Conservation (phyloP, 192 early-diverging fungal species). For the Chytriomyces sp. region DNA sequence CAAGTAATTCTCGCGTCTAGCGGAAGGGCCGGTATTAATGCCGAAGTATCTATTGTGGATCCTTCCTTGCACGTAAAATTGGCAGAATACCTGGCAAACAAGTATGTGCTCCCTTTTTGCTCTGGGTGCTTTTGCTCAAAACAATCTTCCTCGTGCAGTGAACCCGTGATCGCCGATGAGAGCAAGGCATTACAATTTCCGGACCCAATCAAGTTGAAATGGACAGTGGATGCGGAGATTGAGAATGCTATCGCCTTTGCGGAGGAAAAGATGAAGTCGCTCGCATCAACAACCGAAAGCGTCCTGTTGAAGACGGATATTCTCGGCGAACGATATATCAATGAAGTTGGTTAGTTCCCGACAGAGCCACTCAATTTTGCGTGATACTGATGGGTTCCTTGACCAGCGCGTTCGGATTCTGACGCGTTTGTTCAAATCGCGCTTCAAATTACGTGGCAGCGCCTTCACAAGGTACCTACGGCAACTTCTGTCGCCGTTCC, state of each 20-base stretch:
- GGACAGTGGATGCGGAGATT: conserved; percentile 64
- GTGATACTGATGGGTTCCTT: neutral
- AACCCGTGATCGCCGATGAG: neutral
- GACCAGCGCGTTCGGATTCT: conserved; percentile 56
- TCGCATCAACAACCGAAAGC: conserved; percentile 67
- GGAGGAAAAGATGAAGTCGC: conserved; percentile 36
- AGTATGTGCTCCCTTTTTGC: conserved; percentile 45
- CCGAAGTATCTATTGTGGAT: conserved; percentile 78
- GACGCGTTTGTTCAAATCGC: conserved; percentile 92
- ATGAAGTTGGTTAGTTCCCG: conserved; percentile 62
- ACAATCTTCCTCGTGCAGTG: neutral
- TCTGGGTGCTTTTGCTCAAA: neutral
- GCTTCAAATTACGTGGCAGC: conserved; percentile 80
- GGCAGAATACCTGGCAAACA: conserved; percentile 65
- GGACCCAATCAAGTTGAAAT: conserved; percentile 68
- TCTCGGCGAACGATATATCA: conserved; percentile 86
- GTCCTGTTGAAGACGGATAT: conserved; percentile 67
- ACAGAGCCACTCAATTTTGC: conserved; percentile 8
- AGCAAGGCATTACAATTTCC: conserved; percentile 36
- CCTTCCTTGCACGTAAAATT: conserved; percentile 78
- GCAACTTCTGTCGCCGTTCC: neutral
- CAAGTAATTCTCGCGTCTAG: conserved; percentile 83
- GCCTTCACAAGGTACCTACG: conserved; percentile 58
- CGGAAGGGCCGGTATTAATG: conserved; percentile 88
- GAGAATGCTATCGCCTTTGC: conserved; percentile 61